Conservation (phyloP, 371 early-diverging fungal species). For the Mucor indicus region DNA sequence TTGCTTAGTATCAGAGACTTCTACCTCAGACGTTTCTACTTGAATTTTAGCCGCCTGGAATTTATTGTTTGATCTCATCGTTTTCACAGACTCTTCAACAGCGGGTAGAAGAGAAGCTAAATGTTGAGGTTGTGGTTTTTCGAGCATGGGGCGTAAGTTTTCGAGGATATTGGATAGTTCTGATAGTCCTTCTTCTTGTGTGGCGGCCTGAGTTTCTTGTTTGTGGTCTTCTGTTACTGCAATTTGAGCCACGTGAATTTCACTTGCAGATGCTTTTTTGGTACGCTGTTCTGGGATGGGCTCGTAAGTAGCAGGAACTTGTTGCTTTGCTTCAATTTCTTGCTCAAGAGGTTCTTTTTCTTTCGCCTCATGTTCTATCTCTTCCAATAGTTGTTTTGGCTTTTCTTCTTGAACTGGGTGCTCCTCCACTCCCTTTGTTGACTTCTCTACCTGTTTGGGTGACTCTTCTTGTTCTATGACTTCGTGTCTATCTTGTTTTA, state of each 20-base stretch:
- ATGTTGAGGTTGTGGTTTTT: too few relatives aligned
- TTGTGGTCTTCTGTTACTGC: not conserved
- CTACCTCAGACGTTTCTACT: not conserved
- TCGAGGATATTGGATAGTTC: too few relatives aligned
- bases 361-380: not conserved
- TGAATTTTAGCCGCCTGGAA: too few relatives aligned
- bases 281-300: conserved; percentile 9
- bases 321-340: not conserved
- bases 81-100: conserved; percentile 12
- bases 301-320: conserved; percentile 17
- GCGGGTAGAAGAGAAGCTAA: conserved; percentile 24
- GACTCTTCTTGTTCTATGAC: not conserved
- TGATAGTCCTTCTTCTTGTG: too few relatives aligned
- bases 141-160: too few relatives aligned
- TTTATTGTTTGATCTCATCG: too few relatives aligned
- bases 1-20: not conserved
- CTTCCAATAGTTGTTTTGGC: not conserved
- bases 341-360: not conserved
- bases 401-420: not conserved
- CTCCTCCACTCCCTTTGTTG: not conserved
- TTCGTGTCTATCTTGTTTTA: too few relatives aligned
- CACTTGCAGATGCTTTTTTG: not conserved
- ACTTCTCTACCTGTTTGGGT: not conserved
- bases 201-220: not conserved
- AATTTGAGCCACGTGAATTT: not conserved